phyloP scores from a whole-genome alignment of 2,329 filamentous ascomycete genomes.

The Lanzia echinophila region DNA sequence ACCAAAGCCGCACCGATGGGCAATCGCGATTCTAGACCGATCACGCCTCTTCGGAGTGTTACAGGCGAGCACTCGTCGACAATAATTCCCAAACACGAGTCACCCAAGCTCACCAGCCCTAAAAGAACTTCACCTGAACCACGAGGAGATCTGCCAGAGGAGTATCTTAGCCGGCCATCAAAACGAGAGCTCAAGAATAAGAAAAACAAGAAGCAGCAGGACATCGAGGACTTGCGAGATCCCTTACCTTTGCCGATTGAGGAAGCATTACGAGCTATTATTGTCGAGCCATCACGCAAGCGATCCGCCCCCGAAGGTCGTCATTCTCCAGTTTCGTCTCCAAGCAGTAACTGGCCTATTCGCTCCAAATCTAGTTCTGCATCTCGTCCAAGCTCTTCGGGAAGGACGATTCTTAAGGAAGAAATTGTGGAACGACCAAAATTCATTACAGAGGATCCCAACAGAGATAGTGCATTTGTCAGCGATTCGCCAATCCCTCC shows the following conservation, averaged over 20 bases:
- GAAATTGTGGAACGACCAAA: conserved; percentile 14
- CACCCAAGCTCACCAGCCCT: neutral
- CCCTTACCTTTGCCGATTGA: conserved; percentile 4
- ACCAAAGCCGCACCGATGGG: neutral
- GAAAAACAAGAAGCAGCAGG: conserved; percentile 4
- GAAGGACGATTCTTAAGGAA: conserved; percentile 25
- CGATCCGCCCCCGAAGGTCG: neutral
- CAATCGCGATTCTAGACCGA: neutral
- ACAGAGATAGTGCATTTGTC: conserved; percentile 45
- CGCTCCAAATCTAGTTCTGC: conserved; percentile 3
- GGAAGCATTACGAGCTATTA: conserved; percentile 7
- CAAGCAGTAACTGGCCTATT: neutral
- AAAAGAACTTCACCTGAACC: conserved; percentile 3
- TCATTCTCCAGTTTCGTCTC: neutral
- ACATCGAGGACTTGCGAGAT: neutral
- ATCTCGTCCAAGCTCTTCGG: conserved; percentile 18
- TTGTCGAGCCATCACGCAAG: neutral
- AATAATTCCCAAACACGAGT: neutral
- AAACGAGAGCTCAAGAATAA: conserved; percentile 17
- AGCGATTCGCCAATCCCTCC: conserved; percentile 39
- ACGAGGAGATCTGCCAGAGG: conserved; percentile 9
- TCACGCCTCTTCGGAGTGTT: neutral
- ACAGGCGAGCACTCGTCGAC: neutral
- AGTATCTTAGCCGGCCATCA: conserved; percentile 9
- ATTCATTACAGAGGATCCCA: conserved; percentile 21